phyloP scores from a whole-genome alignment of 75 land plant species.

The Gnetum montanum region DNA sequence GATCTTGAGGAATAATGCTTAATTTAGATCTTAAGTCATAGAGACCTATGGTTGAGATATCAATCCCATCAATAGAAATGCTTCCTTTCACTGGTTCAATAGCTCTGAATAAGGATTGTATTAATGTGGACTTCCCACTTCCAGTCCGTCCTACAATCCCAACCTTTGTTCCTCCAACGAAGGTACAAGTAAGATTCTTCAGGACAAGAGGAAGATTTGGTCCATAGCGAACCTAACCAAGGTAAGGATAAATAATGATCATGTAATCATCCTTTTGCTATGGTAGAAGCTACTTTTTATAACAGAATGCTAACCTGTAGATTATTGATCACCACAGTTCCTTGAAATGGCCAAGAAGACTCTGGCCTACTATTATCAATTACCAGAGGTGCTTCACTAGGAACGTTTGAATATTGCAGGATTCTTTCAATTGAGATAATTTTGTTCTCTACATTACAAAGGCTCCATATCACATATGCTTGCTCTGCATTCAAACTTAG shows the following conservation, averaged over 20 bases:
- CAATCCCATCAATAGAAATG: constrained; percentile 58
- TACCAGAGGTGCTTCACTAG: constrained; percentile 74
- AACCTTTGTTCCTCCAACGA: constrained; percentile 56
- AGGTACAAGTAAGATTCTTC: constrained; percentile 62
- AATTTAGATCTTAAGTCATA: constrained; percentile 60
- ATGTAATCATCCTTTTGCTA: not conserved
- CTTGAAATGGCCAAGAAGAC: constrained; percentile 55
- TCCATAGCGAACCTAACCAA: constrained; percentile 42
- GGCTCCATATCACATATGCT: constrained; percentile 71
- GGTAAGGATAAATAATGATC: not conserved
- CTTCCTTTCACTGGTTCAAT: constrained; percentile 61
- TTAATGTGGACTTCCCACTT: constrained; percentile 84
- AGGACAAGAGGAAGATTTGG: constrained; percentile 61
- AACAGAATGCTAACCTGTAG: constrained; percentile 27
- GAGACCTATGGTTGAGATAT: constrained; percentile 55
- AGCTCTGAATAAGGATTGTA: constrained; percentile 68
- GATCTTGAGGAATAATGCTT: constrained; percentile 89
- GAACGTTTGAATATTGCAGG: constrained; percentile 52
- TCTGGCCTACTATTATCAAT: constrained; percentile 38
- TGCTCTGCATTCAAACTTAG: constrained; percentile 55
- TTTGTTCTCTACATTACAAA: constrained; percentile 80
- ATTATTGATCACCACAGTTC: constrained; percentile 47
- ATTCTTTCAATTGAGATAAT: constrained; percentile 89
- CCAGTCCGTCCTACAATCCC: constrained; percentile 89
- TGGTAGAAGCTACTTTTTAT: not conserved